These are phyloP conservation scores for Termitomyces titanicus DNA, from an alignment of 768 basidiomycete genomes.

Conservation along the genomic window DNA sequence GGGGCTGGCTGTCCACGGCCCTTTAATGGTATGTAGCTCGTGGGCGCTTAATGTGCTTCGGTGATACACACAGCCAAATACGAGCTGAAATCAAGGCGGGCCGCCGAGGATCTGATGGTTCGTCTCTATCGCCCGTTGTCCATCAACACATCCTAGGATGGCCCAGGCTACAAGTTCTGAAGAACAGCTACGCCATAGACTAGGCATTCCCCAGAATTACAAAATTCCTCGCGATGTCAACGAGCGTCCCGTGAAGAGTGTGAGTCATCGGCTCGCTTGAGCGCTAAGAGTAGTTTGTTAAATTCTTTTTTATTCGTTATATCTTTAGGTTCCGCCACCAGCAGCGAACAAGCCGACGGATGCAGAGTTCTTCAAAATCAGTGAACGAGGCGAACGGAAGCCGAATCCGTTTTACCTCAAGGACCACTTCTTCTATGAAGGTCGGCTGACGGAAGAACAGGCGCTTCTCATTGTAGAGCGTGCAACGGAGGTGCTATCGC, in stretches of 20 bases:
- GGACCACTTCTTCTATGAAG: slow-evolving; percentile 87
- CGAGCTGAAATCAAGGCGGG: slow-evolving; percentile 4
- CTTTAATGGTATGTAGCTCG: too few species aligned
- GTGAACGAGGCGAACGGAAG: slow-evolving; percentile 49
- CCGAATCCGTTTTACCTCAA: slow-evolving; percentile 81
- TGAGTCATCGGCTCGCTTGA: slow-evolving; percentile 12
- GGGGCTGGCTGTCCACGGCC: too few species aligned
- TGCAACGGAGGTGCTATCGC: slow-evolving; percentile 60
- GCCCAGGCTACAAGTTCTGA: slow-evolving; percentile 6
- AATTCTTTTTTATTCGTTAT: slow-evolving; percentile 1
- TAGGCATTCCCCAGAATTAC: slow-evolving; percentile 14
- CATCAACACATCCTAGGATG: slow-evolving; percentile 4
- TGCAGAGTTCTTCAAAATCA: slow-evolving; percentile 62
- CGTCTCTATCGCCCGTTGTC: slow-evolving; percentile 11
- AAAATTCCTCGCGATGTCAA: slow-evolving; percentile 12
- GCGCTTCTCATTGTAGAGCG: slow-evolving; percentile 78
- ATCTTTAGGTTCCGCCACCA: slow-evolving; percentile 77
- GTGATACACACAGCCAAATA: slow-evolving; percentile 19
- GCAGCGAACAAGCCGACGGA: slow-evolving; percentile 62
- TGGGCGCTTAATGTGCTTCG: slow-evolving; percentile 5
- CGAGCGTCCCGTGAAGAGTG: slow-evolving; percentile 17
- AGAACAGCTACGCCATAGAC: slow-evolving; percentile 3
- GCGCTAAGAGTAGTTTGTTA: neutral
- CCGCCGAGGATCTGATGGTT: slow-evolving; percentile 17
- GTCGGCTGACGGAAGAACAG: slow-evolving; percentile 77